A percentile compares a stretch with the other conserved stretches of the same genome.
These are phyloP conservation scores for Skeletonema potamos DNA, from an alignment of 108 stramenopile species.

Conservation along the genomic window DNA sequence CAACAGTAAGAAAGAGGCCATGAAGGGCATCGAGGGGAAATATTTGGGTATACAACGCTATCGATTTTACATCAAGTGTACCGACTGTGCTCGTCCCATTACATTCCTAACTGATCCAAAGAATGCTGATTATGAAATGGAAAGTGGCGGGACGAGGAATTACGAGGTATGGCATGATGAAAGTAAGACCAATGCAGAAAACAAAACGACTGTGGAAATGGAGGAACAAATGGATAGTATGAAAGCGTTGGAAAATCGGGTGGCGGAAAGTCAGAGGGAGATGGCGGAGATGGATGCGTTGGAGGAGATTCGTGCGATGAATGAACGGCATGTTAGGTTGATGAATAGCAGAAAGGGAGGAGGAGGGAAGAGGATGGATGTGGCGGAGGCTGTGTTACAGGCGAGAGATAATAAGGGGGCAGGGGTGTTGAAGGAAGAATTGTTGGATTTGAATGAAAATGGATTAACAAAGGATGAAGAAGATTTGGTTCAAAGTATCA, in stretches of 20 bases:
- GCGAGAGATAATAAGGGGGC: slow-evolving; percentile 57
- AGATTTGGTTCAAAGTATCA: slow-evolving; percentile 66
- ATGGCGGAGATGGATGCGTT: slow-evolving; percentile 94
- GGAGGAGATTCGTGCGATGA: slow-evolving; percentile 94
- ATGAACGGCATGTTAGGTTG: slow-evolving; percentile 66
- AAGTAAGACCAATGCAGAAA: slow-evolving; percentile 59
- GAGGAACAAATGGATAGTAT: slow-evolving; percentile 91
- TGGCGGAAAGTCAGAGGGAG: slow-evolving; percentile 92
- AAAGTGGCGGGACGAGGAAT: slow-evolving; percentile 91
- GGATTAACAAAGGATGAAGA: slow-evolving; percentile 79
- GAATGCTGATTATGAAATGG: slow-evolving; percentile 97
- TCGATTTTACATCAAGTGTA: slow-evolving; percentile 96
- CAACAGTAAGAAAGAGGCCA: slow-evolving; percentile 92
- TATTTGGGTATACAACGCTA: slow-evolving; percentile 94
- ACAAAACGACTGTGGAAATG: slow-evolving; percentile 68
- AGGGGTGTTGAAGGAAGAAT: slow-evolving; percentile 2
- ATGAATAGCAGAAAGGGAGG: slow-evolving; percentile 40
- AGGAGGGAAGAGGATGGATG: slow-evolving; percentile 37
- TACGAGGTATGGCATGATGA: slow-evolving; percentile 95
- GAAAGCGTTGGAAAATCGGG: slow-evolving; percentile 95
- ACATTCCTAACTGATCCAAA: slow-evolving; percentile 96
- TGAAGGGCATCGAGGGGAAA: slow-evolving; percentile 84
- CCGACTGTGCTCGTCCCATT: slow-evolving; percentile 82
- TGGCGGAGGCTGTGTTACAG: slow-evolving; percentile 56
- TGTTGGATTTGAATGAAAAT: slow-evolving; percentile 58